Evolutionary conservation across 371 early-diverging fungal genomes (phyloP), one percentile per base, ranked within the genome.

Genomic region (Encephalitozoon romaleae): DNA sequence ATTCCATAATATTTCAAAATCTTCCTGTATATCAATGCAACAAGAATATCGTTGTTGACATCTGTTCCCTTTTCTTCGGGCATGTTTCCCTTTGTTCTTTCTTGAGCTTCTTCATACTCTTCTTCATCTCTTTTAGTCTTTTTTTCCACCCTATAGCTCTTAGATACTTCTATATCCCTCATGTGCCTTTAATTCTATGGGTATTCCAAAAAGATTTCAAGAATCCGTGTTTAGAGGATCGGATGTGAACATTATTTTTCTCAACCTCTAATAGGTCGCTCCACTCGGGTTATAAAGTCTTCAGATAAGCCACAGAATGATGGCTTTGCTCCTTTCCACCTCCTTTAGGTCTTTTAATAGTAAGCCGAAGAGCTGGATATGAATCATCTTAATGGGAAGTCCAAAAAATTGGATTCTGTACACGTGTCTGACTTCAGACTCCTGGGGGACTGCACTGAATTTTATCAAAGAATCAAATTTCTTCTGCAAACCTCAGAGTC

Each of bases 401-500:
- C 15, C n/a, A 21, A 8, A 2, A 18, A 18, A 8, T 15, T 47
- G 49, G 49, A 47, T 47, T 21, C 49, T 47, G 49, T 47, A 21
- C 8, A 8, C 2, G 49, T 47, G 18, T 18, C 49, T 47, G 21
- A 2, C n/a, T 47, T 47, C 49, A 15, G 8, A 8, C 2, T 15
- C 2, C 8, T 47, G 49, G 21, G 15, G 21, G 21, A 21, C n/a
- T 18, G 49, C 11, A 34, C 4, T 2, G 64, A 70, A 3, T 79
- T 79, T 34, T 68, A 45, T 47, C 65, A 59, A 9, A 66, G 15
- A 41, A 5, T 76, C 21, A 39, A 42, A n/a, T 25, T 64, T 30
- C 51, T 41, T 11, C 0, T 76, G 11, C 43, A 52, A 18, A 53
- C 25, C 15, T 30, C 65, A 41, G 54, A 42, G 1, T 26, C 28